Percentiles rank a stretch among this genome's conserved stretches.
These are phyloP conservation scores for Neurospora sp. DNA, from an alignment of 495 filamentous ascomycete species.

Conservation along the genomic window DNA sequence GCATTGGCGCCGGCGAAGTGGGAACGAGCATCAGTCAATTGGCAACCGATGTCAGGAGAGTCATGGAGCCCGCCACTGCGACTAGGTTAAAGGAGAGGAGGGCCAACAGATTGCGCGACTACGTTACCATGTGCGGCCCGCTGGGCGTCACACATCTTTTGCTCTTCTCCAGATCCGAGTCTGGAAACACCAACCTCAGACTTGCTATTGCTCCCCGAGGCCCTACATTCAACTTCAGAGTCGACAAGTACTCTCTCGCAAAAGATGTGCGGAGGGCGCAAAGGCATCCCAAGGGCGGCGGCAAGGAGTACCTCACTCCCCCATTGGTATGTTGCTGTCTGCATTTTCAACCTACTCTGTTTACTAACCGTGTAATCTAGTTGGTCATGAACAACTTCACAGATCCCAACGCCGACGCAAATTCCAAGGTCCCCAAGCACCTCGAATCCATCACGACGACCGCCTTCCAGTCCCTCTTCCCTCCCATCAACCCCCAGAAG, in stretches of 20 bases:
- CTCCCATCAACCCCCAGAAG: constrained; percentile 85
- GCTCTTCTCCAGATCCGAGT: constrained; percentile 81
- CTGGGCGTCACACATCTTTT: constrained; percentile 90
- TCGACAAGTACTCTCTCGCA: constrained; percentile 92
- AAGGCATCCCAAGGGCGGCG: constrained; percentile 69
- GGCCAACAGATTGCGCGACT: constrained; percentile 84
- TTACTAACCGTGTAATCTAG: constrained; percentile 26
- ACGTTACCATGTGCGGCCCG: constrained; percentile 89
- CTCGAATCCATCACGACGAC: constrained; percentile 90
- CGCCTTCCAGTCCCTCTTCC: constrained; percentile 93
- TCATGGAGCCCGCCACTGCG: constrained; percentile 95
- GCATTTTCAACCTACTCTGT: neutral
- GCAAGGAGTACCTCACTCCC: constrained; percentile 71
- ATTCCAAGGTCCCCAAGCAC: constrained; percentile 60
- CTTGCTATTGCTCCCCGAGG: constrained; percentile 83
- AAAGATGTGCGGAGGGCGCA: constrained; percentile 76
- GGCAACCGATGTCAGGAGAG: constrained; percentile 77
- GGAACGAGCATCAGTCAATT: constrained; percentile 86
- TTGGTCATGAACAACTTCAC: constrained; percentile 98
- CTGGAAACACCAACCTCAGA: constrained; percentile 87
- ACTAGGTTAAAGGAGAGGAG: constrained; percentile 78
- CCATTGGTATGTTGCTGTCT: constrained; percentile 49
- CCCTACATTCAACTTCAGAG: constrained; percentile 85
- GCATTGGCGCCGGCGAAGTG: constrained; percentile 88
- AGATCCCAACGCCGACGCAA: constrained; percentile 54